Base-by-base conservation (phyloP, 306 rosid species). In the Vigna radiata region DNA sequence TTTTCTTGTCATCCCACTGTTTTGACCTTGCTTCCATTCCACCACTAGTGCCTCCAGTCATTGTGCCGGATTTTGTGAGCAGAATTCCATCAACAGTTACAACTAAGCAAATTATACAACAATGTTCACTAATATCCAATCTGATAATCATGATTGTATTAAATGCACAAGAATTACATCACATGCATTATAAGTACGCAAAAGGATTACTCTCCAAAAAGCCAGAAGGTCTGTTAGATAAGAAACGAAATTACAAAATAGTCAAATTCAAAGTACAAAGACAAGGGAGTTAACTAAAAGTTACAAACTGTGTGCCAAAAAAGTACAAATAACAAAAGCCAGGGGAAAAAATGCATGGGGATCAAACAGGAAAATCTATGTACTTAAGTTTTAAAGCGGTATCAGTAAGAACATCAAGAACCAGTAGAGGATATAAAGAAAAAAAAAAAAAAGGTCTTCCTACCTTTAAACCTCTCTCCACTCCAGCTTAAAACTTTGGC, bases 11-110 rank as follows among this genome's bases (percentile, higher is more conserved):
- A 76, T 96, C 98, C 99, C 99, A 96, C 84, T 93, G 85, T 70
- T 92, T 96, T 37, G 99, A 91, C 86, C 97, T 89, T 46, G 98
- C 99, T 87, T 96, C 99, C 99, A 96, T 96, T 87, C 98, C 99
- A 75, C 99, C 99, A 86, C 98, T 96, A 39, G 96, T 92, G 79
- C 99, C 99, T 61, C 99, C 99, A 83, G 99, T 96, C 99, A 96
- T 96, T 58, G 99, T 92, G 83, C 99, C 99, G 4, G 99, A 93
- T 81, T 96, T 96, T 2, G 99, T 87, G 56, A 96, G 94, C 79
- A 96, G 84, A 84, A 87, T 93, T 72, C 99, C 99, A 67, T 96
- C 99, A 75, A 92, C 91, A 69, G 99, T 96, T 73, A 96, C 99
- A 84, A 96, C 99, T 96, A 82, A 71, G 70, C 81, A 82, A 89